Base-by-base conservation (phyloP, 768 basidiomycete genomes). In the Tephrocybe rancida region DNA sequence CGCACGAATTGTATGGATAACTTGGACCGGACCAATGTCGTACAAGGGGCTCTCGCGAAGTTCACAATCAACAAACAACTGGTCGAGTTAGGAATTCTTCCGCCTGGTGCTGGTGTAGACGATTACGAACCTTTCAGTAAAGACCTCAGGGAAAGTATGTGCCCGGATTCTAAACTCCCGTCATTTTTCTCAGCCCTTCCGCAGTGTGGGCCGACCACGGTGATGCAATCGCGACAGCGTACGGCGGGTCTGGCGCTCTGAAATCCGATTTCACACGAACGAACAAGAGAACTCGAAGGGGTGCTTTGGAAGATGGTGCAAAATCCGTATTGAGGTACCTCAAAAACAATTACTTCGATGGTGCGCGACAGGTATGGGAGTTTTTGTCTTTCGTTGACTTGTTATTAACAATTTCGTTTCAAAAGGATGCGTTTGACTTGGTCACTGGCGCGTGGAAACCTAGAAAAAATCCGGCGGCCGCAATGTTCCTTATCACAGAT, bases 1-100 rank as follows among this genome's bases (percentile, higher is more conserved):
- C 83, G 97, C 41, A 95, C 95, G 7, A 99, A 98, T 67, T 98
- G 97, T 71, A 97, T 97, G 97, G 96, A 98, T 68, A 90, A 87
- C 63, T 75, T 98, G 54, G 97, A 99, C 66, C 84, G 97, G 45
- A 99, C 97, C 42, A 98, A 98, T 68, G 96, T 99, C 38, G 90
- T 94, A 4, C 97, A 99, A 68, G 88, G 92, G 16, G 83, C 95
- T 11, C 70, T 98, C 44, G 97, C 90, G 14, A 93, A 90, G 68
- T 90, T 87, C 83, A 87, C 82, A 1, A 76, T 98, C 41, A 87
- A 85, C 55, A 73, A 78, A 46, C 96, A 98, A 64, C 78, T 99
- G 51, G 81, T 80, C 58, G 77, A 78, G 5, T 68, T 88, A 16
- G 91, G 89, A 5, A 81, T 98, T 5, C 68, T 98, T 25, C 77